Evolutionary conservation across 2,329 filamentous ascomycete species (phyloP).

Genomic region (Penicillium sp.): DNA sequence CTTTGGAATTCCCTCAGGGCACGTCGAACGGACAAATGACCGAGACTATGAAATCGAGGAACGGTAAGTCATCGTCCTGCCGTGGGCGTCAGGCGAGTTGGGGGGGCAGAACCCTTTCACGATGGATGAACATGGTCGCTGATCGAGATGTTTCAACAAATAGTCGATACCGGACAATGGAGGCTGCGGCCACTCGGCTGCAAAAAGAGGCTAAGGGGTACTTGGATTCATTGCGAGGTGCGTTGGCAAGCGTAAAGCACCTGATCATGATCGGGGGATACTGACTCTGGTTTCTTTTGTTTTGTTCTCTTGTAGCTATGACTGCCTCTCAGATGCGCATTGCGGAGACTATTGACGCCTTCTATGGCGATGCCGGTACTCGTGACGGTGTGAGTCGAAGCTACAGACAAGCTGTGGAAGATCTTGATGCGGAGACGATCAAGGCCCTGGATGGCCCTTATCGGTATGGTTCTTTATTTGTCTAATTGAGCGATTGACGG

Average conservation of each 20-base stretch:
- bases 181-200: constrained; percentile 81
- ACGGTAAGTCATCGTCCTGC: constrained; percentile 47
- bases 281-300: neutral
- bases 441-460: constrained; percentile 97
- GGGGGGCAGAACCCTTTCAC: too few species aligned
- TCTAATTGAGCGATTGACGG: too few species aligned
- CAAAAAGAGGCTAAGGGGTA: constrained; percentile 99
- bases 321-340: constrained; percentile 99
- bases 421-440: constrained; percentile 95
- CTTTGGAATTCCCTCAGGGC: constrained; percentile 48
- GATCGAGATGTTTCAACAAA: neutral
- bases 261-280: too few species aligned
- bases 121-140: constrained; percentile 6
- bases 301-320: constrained; percentile 62
- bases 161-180: constrained; percentile 95
- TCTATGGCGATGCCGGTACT: constrained; percentile 93
- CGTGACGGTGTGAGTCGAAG: constrained; percentile 91
- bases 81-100: too few species aligned
- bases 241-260: constrained; percentile 8
- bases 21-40: constrained; percentile 98
- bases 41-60: constrained; percentile 98
- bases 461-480: constrained; percentile 46
- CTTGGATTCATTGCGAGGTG: constrained; percentile 86
- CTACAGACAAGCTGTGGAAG: constrained; percentile 97
- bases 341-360: constrained; percentile 97